Percentiles rank a stretch among this genome's conserved stretches.
phyloP scores from a whole-genome alignment of 805 yeast species.

The Wickerhamomyces xylosicus region DNA sequence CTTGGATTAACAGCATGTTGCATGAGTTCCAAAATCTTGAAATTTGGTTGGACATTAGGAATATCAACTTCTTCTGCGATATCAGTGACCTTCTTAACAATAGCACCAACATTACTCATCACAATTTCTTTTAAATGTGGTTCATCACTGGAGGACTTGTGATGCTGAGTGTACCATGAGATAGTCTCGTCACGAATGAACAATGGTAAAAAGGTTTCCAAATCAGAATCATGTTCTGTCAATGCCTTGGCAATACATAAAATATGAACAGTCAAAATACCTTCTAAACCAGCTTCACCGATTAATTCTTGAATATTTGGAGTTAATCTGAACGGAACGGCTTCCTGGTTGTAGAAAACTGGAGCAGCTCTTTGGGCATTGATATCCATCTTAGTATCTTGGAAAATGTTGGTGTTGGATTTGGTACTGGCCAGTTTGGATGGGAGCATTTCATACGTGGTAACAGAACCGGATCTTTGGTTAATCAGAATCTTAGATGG shows the following conservation, averaged over 20 bases:
- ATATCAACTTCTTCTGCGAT: no score
- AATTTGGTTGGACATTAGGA: no score
- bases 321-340: constrained; percentile 92
- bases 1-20: constrained; percentile 94
- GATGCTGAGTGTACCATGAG: constrained; percentile 87
- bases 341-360: constrained; percentile 79
- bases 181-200: constrained; percentile 94
- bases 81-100: constrained; percentile 68
- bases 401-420: constrained; percentile 25
- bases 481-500: constrained; percentile 89
- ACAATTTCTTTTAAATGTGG: constrained; percentile 82
- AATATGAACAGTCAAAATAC: constrained; percentile 75
- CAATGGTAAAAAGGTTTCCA: constrained; percentile 84
- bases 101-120: constrained; percentile 74
- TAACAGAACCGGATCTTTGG: constrained; percentile 73
- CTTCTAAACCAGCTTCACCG: constrained; percentile 92
- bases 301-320: constrained; percentile 91
- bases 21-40: constrained; percentile 77
- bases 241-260: constrained; percentile 81
- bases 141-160: constrained; percentile 74
- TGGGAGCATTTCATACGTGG: constrained; percentile 95
- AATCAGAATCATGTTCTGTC: constrained; percentile 84
- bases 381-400: constrained; percentile 25
- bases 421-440: constrained; percentile 53
- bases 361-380: constrained; percentile 39